Evolutionary conservation across 208 protist species (phyloP).

Genomic region (Trypanosoma congolense): DNA sequence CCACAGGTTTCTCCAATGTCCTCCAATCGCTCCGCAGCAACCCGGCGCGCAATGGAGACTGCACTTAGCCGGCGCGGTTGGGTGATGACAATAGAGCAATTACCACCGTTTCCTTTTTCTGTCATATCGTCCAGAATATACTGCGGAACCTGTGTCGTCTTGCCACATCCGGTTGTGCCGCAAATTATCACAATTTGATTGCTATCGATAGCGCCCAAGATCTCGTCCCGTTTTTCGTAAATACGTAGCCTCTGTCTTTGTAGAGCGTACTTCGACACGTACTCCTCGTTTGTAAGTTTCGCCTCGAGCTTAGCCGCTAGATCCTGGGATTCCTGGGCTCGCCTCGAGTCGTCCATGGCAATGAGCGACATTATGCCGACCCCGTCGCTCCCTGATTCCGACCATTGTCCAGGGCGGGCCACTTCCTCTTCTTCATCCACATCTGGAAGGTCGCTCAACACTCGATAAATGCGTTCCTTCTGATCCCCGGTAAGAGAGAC

Average conservation of each 20-base stretch:
- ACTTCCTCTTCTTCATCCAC: constrained; percentile 25
- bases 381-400: constrained; percentile 7
- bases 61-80: constrained; percentile 98
- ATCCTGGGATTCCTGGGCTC: constrained; percentile 39
- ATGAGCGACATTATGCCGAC: constrained; percentile 16
- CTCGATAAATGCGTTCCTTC: constrained; percentile 26
- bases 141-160: constrained; percentile 96
- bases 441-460: constrained; percentile 11
- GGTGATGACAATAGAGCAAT: constrained; percentile 89
- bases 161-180: constrained; percentile 96
- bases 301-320: constrained; percentile 30
- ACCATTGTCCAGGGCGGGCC: constrained; percentile 7
- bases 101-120: constrained; percentile 45
- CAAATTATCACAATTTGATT: constrained; percentile 90
- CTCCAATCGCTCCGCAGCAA: constrained; percentile 96
- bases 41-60: constrained; percentile 96
- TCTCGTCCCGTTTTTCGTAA: constrained; percentile 48
- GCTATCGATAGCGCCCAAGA: constrained; percentile 59
- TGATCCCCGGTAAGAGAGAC: constrained; percentile 25
- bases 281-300: constrained; percentile 52
- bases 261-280: constrained; percentile 58
- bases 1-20: constrained; percentile 94
- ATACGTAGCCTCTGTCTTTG: constrained; percentile 71
- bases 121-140: constrained; percentile 89
- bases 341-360: constrained; percentile 22